Evolutionary conservation across 768 basidiomycete genomes (phyloP).

Genomic region (Kwoniella newhampshirensis): DNA sequence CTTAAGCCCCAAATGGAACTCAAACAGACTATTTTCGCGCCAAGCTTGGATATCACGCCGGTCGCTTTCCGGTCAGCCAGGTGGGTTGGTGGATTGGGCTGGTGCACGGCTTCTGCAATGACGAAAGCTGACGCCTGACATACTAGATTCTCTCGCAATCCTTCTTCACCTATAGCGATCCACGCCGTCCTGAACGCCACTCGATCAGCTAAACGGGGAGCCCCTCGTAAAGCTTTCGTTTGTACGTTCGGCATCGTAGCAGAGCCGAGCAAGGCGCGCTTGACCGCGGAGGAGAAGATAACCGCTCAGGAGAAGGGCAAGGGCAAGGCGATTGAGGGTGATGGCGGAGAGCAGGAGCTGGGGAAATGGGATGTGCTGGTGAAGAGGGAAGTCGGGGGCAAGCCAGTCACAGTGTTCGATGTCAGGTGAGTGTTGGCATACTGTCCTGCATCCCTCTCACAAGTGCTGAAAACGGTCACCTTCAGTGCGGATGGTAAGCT

Average conservation of each 20-base stretch:
- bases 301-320: conserved; percentile 18
- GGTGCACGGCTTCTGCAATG: too few relatives aligned
- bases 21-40: conserved; percentile 42
- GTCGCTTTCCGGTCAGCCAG: conserved; percentile 48
- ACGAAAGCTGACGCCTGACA: too few relatives aligned
- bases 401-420: conserved; percentile 82
- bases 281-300: conserved; percentile 27
- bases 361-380: conserved; percentile 70
- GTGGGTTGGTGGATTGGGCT: too few relatives aligned
- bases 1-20: conserved; percentile 25
- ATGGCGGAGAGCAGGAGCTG: conserved; percentile 55
- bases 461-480: not conserved
- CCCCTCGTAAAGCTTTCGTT: conserved; percentile 44
- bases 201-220: conserved; percentile 34
- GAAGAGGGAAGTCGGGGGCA: conserved; percentile 70
- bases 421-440: conserved; percentile 72
- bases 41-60: conserved; percentile 40
- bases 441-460: too few relatives aligned
- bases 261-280: conserved; percentile 21
- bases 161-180: conserved; percentile 30
- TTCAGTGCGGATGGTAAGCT: conserved; percentile 73
- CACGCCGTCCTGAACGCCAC: conserved; percentile 51
- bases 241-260: conserved; percentile 38
- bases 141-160: conserved; percentile 20
- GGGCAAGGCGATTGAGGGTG: conserved; percentile 21